phyloP scores from a whole-genome alignment of 2,329 filamentous ascomycete species.

The Apiospora sp. region DNA sequence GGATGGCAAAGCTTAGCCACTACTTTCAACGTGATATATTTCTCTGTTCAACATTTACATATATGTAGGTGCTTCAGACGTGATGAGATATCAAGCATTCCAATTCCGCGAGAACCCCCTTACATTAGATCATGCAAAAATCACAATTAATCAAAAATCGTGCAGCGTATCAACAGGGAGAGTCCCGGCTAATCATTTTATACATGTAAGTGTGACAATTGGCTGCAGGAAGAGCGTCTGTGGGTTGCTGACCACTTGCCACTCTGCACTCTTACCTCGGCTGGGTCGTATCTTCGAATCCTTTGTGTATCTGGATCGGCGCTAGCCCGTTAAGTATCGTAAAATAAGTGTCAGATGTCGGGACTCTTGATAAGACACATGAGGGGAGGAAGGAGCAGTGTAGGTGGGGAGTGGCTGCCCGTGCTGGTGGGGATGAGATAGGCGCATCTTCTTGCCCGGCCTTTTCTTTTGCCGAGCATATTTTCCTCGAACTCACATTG shows the following conservation, averaged over 20 bases:
- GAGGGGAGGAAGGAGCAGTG: not conserved
- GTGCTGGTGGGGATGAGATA: not conserved
- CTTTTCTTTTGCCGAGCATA: not conserved
- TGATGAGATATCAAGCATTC: not conserved
- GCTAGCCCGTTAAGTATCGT: not conserved
- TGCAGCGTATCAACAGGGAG: not conserved
- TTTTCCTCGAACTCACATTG: too few species aligned
- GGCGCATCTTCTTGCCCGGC: not conserved
- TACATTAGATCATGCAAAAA: not conserved
- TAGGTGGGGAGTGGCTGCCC: not conserved
- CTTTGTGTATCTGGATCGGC: not conserved
- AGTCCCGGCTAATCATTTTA: not conserved
- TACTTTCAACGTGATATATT: not conserved
- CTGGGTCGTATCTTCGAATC: not conserved
- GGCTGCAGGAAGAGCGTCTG: not conserved
- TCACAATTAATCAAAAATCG: not conserved
- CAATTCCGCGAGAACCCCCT: not conserved
- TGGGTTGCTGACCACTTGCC: constrained; percentile 1
- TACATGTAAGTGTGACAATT: not conserved
- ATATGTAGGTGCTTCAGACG: too few species aligned
- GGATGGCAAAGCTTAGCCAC: not conserved
- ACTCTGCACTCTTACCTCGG: not conserved
- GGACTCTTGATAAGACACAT: not conserved
- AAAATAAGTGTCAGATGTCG: not conserved
- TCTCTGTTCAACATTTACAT: too few species aligned